phyloP scores from a whole-genome alignment of 2,329 filamentous ascomycete genomes.

The Talaromyces sp. region DNA sequence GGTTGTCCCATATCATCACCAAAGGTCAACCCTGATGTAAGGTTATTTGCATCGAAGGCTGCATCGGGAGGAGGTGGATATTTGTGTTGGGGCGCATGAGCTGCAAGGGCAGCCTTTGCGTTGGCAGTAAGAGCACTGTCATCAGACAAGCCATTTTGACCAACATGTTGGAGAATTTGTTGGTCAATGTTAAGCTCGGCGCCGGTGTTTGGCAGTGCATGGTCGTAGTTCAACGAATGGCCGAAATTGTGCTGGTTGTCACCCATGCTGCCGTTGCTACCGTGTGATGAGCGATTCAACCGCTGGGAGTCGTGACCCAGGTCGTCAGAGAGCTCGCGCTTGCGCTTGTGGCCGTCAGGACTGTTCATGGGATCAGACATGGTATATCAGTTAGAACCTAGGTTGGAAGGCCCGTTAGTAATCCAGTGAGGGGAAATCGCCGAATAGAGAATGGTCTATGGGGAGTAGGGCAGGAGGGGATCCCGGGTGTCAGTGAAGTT shows the following conservation, averaged over 20 bases:
- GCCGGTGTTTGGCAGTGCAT: conserved; percentile 40
- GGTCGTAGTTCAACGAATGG: conserved; percentile 43
- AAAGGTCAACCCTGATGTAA: conserved; percentile 39
- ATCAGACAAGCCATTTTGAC: conserved; percentile 57
- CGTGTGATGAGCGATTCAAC: conserved; percentile 44
- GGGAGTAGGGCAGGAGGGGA: background rate
- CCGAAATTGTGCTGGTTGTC: conserved; percentile 39
- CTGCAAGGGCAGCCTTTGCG: conserved; percentile 51
- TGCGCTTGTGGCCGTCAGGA: conserved; percentile 45
- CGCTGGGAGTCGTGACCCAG: conserved; percentile 44
- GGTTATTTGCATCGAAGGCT: conserved; percentile 41
- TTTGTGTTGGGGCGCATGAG: conserved; percentile 47
- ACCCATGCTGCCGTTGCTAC: conserved; percentile 43
- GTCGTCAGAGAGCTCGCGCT: conserved; percentile 45
- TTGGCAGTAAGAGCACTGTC: conserved; percentile 52
- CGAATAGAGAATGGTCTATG: background rate
- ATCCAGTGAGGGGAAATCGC: conserved; percentile 13
- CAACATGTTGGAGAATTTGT: conserved; percentile 52
- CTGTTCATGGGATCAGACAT: conserved; percentile 46
- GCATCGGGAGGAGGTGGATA: conserved; percentile 48
- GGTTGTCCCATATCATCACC: conserved; percentile 45
- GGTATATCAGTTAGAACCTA: conserved; percentile 7
- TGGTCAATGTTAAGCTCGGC: conserved; percentile 48
- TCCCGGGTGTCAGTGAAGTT: background rate
- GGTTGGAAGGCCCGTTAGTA: conserved; percentile 23